Conservation (phyloP, 75 land plant species). For the Chamaecyparis obtusa region DNA sequence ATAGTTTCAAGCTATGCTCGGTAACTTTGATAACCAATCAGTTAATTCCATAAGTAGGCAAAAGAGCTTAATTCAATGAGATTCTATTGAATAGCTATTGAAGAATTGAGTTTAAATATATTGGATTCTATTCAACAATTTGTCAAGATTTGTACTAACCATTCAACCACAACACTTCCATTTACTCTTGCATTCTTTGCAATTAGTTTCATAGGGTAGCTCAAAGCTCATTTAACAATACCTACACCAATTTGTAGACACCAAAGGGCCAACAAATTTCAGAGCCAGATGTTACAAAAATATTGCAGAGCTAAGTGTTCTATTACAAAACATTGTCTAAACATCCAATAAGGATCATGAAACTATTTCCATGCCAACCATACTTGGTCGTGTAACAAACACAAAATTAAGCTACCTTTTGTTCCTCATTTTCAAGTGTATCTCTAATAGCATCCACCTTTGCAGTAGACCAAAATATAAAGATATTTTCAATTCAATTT, state of each 20-base stretch:
- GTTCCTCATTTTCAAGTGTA: conserved; percentile 75
- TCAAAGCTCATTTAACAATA: conserved; percentile 74
- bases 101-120: not conserved
- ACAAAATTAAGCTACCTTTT: conserved; percentile 43
- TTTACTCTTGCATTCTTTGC: conserved; percentile 91
- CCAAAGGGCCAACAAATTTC: not conserved
- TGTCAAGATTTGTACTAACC: conserved; percentile 23
- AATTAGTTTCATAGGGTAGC: conserved; percentile 71
- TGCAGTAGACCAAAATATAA: too few relatives aligned
- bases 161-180: conserved; percentile 78
- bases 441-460: conserved; percentile 78
- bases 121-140: not conserved
- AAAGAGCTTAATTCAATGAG: not conserved
- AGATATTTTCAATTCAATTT: too few relatives aligned
- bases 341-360: not conserved
- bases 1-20: too few relatives aligned
- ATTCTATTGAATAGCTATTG: not conserved
- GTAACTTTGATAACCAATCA: too few relatives aligned
- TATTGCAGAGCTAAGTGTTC: too few relatives aligned
- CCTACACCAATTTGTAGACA: conserved; percentile 78
- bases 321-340: not conserved
- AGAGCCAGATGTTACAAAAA: not conserved
- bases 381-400: not conserved
- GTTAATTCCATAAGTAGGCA: too few relatives aligned
- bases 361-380: too few relatives aligned